Base-by-base conservation (phyloP, 805 yeast genomes). In the Aciculoconidium aculeatum region DNA sequence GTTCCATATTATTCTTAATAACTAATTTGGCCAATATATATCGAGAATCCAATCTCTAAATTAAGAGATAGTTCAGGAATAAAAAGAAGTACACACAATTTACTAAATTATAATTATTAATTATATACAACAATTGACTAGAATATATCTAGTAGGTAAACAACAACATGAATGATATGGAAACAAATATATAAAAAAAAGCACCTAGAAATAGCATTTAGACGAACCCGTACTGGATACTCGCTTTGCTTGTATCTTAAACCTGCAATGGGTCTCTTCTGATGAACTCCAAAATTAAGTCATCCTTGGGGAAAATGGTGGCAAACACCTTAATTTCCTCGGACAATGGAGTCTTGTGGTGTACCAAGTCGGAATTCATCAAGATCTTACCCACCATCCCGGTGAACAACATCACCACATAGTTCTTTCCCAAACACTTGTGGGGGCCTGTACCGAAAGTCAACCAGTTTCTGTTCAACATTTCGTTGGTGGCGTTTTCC, bases 361-460 rank as follows among this genome's bases (percentile, higher is more conserved):
- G 98, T 35, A 72, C 61, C 64, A 92, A 75, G 57, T 92, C 88
- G 31, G 87, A 71, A 45, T 72, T 63, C 74, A 92, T 58, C 14
- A 85, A 75, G 32, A 87, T 87, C 61, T 92, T 92, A 53, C 98
- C 98, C 51, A 92, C 73, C 69, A 90, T 68, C 18, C 83, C 86
- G 10, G 94, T 78, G 58, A 92, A 83, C 37, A 90, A 73, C 74
- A 85, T 78, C 75, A 84, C 71, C 37, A 92, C 98, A 51, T 92
- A 92, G 37, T 77, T 83, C 67, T 87, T 94, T 44, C 98, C 98
- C 39, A 92, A 65, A 64, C 98, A 92, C 32, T 83, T 87, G 55
- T 92, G 98, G 8, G 96, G 90, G 32, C 98, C 98, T 25, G 94
- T 78, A 40, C 98, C 98, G 47, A 92, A 92, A 7, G 90, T 96